Evolutionary conservation across 2,329 filamentous ascomycete species (phyloP).

Genomic region (Cladosporium sp.): DNA sequence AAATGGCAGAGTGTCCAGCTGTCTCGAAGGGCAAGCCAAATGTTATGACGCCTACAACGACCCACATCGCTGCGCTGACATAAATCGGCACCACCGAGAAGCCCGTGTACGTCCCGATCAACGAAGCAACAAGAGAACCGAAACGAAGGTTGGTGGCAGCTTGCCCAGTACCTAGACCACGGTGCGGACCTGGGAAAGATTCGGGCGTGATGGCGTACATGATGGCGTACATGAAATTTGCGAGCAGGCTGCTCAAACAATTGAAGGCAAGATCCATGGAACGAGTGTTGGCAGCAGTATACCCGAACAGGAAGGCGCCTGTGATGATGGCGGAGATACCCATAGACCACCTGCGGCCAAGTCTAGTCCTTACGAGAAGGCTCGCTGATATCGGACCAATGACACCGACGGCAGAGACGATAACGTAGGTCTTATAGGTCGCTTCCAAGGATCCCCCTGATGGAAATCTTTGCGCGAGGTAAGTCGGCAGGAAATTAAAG

Average conservation of each 20-base stretch:
- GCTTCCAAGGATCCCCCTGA: conserved; percentile 52
- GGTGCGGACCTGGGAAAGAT: conserved; percentile 54
- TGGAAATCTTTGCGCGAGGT: conserved; percentile 62
- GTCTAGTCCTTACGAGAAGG: conserved; percentile 59
- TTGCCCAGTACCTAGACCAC: conserved; percentile 57
- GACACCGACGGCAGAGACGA: conserved; percentile 59
- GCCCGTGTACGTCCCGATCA: conserved; percentile 15
- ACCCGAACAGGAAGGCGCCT: conserved; percentile 49
- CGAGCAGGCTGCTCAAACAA: conserved; percentile 55
- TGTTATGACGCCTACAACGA: neutral
- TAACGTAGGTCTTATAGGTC: conserved; percentile 69
- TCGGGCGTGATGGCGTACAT: conserved; percentile 57
- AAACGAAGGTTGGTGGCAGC: conserved; percentile 45
- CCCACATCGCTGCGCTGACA: conserved; percentile 19
- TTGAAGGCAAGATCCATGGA: conserved; percentile 53
- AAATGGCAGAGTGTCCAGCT: conserved; percentile 13
- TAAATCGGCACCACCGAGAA: conserved; percentile 20
- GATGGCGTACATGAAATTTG: conserved; percentile 55
- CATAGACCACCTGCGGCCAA: conserved; percentile 51
- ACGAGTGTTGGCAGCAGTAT: conserved; percentile 47
- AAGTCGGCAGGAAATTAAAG: conserved; percentile 70
- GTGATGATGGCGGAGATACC: conserved; percentile 46
- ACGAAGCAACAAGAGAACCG: conserved; percentile 45
- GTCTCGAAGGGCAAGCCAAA: conserved; percentile 20
- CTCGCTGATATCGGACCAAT: conserved; percentile 69